A percentile compares a stretch with the other conserved stretches of the same genome.
Conservation (phyloP, 805 yeast genomes). For the Kurtzmaniella fragi region DNA sequence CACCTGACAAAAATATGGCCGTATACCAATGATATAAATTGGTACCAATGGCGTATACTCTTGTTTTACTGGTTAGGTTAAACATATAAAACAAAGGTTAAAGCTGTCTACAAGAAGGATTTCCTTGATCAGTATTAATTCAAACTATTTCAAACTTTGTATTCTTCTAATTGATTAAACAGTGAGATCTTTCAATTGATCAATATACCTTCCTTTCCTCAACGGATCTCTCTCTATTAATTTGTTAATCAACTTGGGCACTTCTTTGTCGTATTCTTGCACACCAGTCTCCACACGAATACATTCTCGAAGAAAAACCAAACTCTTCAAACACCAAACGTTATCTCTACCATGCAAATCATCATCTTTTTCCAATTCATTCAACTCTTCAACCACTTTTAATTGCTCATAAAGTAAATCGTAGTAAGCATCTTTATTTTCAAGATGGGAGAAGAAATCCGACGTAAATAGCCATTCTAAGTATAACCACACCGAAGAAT, state of each 20-base stretch:
- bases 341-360: slow-evolving; percentile 46
- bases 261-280: slow-evolving; percentile 30
- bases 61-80: no score
- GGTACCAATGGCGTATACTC: no score
- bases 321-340: slow-evolving; percentile 70
- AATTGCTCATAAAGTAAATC: slow-evolving; percentile 43
- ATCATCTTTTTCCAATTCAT: slow-evolving; percentile 70
- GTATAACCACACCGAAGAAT: slow-evolving; percentile 90
- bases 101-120: no score
- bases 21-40: no score
- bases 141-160: no score
- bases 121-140: no score
- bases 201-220: slow-evolving; percentile 55
- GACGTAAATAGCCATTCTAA: slow-evolving; percentile 69
- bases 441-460: slow-evolving; percentile 27
- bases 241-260: slow-evolving; percentile 30
- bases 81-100: no score
- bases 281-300: no score
- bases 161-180: no score
- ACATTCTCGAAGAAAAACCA: slow-evolving; percentile 41
- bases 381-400: slow-evolving; percentile 52
- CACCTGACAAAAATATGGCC: no score
- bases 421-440: slow-evolving; percentile 19
- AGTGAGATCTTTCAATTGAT: slow-evolving; percentile 17
- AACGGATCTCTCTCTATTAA: slow-evolving; percentile 59